These are phyloP conservation scores for Cytospora mali DNA, from an alignment of 2,329 filamentous ascomycete species.

Conservation along the genomic window DNA sequence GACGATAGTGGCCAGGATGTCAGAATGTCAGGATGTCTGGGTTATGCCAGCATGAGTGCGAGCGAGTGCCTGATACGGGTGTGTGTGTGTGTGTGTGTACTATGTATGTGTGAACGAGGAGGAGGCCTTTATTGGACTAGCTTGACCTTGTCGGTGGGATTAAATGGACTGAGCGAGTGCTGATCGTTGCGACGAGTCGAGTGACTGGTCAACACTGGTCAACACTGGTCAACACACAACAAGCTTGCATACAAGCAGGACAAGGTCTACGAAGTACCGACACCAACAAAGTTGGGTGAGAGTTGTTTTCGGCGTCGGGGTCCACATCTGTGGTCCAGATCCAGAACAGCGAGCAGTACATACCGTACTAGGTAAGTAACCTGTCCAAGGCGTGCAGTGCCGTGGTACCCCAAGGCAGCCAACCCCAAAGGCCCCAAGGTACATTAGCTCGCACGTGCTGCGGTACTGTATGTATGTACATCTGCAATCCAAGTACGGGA, in stretches of 20 bases:
- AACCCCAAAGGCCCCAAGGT: too few species aligned
- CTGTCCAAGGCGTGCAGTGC: neutral
- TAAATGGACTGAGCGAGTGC: neutral
- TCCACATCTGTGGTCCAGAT: neutral
- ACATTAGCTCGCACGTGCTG: too few species aligned
- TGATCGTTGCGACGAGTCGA: neutral
- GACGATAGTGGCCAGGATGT: too few species aligned
- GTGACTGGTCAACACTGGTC: neutral
- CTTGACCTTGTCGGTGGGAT: constrained; percentile 1
- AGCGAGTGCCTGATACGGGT: too few species aligned
- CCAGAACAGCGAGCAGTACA: neutral
- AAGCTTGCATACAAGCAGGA: neutral
- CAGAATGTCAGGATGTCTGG: too few species aligned
- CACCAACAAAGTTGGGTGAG: neutral
- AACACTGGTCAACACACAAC: neutral
- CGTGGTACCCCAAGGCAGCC: too few species aligned
- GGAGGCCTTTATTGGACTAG: neutral
- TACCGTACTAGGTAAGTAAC: neutral
- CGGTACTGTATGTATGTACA: too few species aligned
- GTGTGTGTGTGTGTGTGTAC: neutral
- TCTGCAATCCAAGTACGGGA: too few species aligned
- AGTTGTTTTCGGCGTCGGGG: neutral
- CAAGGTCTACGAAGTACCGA: neutral
- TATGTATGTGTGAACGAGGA: neutral
- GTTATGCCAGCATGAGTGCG: too few species aligned